A percentile compares a stretch with the other conserved stretches of the same genome.
phyloP scores from a whole-genome alignment of 768 basidiomycete genomes.

The Melanogaster broomeanus region DNA sequence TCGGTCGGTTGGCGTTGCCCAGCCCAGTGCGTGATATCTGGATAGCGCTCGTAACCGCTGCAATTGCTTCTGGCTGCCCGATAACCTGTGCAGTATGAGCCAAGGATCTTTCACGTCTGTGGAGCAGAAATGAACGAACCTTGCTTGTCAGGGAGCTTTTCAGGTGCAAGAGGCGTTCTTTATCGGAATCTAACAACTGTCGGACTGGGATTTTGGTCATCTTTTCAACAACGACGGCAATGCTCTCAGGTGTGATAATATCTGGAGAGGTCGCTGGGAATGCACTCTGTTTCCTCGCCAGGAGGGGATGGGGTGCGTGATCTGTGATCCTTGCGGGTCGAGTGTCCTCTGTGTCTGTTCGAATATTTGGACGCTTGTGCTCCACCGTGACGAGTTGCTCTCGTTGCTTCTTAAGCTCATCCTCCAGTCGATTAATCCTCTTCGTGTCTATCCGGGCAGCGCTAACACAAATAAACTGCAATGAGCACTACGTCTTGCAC shows the following conservation, averaged over 20 bases:
- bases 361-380: not conserved
- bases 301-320: not conserved
- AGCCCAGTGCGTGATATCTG: slow-evolving; percentile 50
- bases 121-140: not conserved
- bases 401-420: not conserved
- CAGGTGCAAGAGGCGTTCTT: not conserved
- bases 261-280: slow-evolving; percentile 1
- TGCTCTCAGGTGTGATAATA: slow-evolving; percentile 2
- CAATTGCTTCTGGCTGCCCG: slow-evolving; percentile 44
- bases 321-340: not conserved
- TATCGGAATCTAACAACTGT: not conserved
- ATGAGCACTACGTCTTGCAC: not conserved
- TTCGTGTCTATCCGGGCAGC: not conserved
- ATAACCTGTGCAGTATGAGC: slow-evolving; percentile 3
- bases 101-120: not conserved
- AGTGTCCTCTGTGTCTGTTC: not conserved
- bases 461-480: not conserved
- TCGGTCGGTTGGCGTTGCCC: slow-evolving; percentile 43
- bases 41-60: slow-evolving; percentile 50
- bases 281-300: not conserved
- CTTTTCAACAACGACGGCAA: not conserved
- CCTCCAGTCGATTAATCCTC: not conserved
- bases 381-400: not conserved
- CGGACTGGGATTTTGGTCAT: slow-evolving; percentile 1
- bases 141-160: not conserved